Percentiles rank a stretch among this genome's conserved stretches.
phyloP scores from a whole-genome alignment of 768 basidiomycete genomes.

The Suillus alpinus region DNA sequence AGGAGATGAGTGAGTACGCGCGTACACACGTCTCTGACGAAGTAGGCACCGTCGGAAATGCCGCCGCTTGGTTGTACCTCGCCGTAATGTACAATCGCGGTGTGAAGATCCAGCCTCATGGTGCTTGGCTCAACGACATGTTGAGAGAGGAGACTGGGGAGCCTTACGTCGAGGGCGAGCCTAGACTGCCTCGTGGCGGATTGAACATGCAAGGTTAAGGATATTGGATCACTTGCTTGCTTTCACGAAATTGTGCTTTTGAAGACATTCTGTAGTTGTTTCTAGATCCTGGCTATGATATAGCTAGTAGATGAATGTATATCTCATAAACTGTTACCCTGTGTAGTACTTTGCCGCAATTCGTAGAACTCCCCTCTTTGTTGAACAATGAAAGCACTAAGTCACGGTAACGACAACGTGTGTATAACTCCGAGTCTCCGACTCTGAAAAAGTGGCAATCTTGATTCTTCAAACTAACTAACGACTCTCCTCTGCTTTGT shows the following conservation, averaged over 20 bases:
- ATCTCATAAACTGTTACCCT: not conserved
- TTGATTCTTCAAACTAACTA: no score
- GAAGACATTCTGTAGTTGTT: not conserved
- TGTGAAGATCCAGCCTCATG: slow-evolving; percentile 73
- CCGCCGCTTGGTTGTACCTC: slow-evolving; percentile 61
- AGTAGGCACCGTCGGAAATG: slow-evolving; percentile 81
- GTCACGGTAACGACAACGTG: not conserved
- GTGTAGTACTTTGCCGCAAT: not conserved
- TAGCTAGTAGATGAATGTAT: not conserved
- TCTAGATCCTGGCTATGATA: not conserved
- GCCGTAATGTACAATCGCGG: slow-evolving; percentile 81
- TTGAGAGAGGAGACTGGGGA: slow-evolving; percentile 74
- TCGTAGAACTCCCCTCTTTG: not conserved
- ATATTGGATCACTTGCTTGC: not conserved
- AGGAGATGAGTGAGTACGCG: slow-evolving; percentile 62
- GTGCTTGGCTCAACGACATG: slow-evolving; percentile 84
- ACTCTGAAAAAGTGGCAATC: not conserved
- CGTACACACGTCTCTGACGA: slow-evolving; percentile 80
- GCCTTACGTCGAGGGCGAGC: slow-evolving; percentile 63
- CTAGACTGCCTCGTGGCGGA: slow-evolving; percentile 63
- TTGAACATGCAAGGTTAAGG: slow-evolving; percentile 56
- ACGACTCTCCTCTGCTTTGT: not conserved
- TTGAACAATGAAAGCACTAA: not conserved
- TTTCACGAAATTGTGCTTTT: not conserved
- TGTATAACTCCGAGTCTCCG: not conserved